Base-by-base conservation (phyloP, 1,284 basidiomycete genomes). In the Fomitopsis palustris region DNA sequence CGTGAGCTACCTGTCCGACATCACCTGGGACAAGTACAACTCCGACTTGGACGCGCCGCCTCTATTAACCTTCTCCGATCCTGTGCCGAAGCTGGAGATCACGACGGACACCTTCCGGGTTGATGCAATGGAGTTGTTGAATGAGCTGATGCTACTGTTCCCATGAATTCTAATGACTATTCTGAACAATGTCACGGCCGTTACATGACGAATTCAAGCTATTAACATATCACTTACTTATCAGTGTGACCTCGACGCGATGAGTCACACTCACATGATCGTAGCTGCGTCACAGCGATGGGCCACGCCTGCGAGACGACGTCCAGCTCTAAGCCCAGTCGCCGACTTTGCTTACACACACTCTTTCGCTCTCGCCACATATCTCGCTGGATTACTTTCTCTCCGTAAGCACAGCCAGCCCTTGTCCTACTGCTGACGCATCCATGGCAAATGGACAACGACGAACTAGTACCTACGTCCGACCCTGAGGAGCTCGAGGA, bases 61-160 rank as follows among this genome's bases (percentile, higher is more conserved):
- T 43, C 66, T 83, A 49, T 61, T 85, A 53, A 76, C 77, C 5
- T 79, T 84, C 67, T 64, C 73, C 19, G 82, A 84, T 60, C 51
- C 54, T 14, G 31, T 51, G 17, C 59, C 59, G 14, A n/a, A 27
- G 17, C 17, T 60, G 17, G 52, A 56, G 12, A 56, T 57, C 33
- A 60, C 59, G 3, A 33, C 54, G 14, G 59, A 60, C 31, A 60
- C 59, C 14, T 60, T 39, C 35, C 53, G 59, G 21, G 33, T 41
- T 37, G 51, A 53, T 17, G 59, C 59, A 17, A 54, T 57, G 27
- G 19, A 27, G 21, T 33, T 60, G n/a, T 21, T 59, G 35, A 59
- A 37, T 17, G 31, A 55, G 4, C 21, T 59, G 16, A 39, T 42
- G 39, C 23, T 55, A 8, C 33, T 37, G 45, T 37, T 59, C 37